Conservation (phyloP, 805 yeast species). For the Saccharomycopsis capsularis region DNA sequence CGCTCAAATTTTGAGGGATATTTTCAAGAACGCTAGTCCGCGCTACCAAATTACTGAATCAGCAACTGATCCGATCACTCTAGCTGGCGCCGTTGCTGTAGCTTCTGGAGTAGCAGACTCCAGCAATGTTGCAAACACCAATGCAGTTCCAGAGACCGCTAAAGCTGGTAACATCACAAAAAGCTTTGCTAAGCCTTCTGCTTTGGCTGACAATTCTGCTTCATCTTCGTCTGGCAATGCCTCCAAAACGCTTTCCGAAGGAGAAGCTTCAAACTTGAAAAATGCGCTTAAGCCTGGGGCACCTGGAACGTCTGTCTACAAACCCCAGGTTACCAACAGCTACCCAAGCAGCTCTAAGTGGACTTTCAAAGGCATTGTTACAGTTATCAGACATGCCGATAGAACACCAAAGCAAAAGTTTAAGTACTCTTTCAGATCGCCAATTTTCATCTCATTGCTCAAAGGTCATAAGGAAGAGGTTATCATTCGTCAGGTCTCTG, state of each 20-base stretch:
- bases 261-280: neutral
- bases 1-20: slow-evolving; percentile 65
- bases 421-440: slow-evolving; percentile 88
- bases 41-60: slow-evolving; percentile 1
- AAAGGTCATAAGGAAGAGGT: slow-evolving; percentile 97
- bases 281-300: neutral
- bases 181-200: neutral
- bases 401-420: slow-evolving; percentile 98
- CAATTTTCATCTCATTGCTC: slow-evolving; percentile 73
- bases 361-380: slow-evolving; percentile 90
- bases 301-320: neutral
- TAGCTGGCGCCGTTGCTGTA: neutral
- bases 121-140: neutral
- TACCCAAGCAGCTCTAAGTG: slow-evolving; percentile 46
- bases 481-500: slow-evolving; percentile 83
- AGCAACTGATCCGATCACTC: neutral
- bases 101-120: too few species aligned
- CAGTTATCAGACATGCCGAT: slow-evolving; percentile 94
- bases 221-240: neutral
- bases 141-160: neutral
- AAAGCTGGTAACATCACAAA: neutral
- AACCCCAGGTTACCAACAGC: neutral
- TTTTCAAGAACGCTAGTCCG: slow-evolving; percentile 37
- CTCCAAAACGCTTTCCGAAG: neutral
- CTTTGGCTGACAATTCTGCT: neutral